phyloP scores from a whole-genome alignment of 1,284 basidiomycete species.

The Calocybe gambosa region DNA sequence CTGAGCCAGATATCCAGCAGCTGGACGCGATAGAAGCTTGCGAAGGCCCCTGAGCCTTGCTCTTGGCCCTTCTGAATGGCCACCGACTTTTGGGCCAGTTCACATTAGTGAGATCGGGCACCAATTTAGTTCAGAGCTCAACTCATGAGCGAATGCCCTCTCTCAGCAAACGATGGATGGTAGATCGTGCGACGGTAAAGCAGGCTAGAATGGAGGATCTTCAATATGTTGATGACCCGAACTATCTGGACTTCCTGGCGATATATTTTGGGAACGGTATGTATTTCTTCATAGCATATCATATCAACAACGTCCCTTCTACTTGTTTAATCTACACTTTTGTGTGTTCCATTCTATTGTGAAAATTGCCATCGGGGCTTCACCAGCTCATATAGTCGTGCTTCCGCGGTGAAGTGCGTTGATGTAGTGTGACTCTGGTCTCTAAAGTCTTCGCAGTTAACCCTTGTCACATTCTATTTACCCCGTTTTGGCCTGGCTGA shows the following conservation, averaged over 20 bases:
- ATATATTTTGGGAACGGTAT: constrained; percentile 83
- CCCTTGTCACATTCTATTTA: too few relatives aligned
- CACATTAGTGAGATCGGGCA: constrained; percentile 56
- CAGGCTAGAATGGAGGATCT: constrained; percentile 73
- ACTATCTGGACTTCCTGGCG: constrained; percentile 71
- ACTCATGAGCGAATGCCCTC: constrained; percentile 19
- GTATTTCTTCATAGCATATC: not conserved
- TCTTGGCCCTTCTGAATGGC: constrained; percentile 40
- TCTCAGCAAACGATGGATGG: constrained; percentile 79
- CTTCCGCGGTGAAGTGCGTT: too few relatives aligned
- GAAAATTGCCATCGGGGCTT: too few relatives aligned
- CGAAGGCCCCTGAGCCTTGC: not conserved
- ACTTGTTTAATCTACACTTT: too few relatives aligned
- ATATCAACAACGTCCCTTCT: too few relatives aligned
- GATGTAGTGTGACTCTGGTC: too few relatives aligned
- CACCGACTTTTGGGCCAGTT: constrained; percentile 71
- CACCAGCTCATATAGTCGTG: too few relatives aligned
- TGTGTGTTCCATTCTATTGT: too few relatives aligned
- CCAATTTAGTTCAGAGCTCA: constrained; percentile 6
- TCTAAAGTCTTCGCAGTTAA: too few relatives aligned
- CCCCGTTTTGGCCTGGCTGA: too few relatives aligned
- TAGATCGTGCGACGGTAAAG: constrained; percentile 71
- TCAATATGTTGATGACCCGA: constrained; percentile 68
- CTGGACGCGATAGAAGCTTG: constrained; percentile 6
- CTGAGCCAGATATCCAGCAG: too few relatives aligned